These are phyloP conservation scores for Ichthyophthirius multifiliis DNA, from an alignment of 169 alveolate genomes.

Conservation along the genomic window DNA sequence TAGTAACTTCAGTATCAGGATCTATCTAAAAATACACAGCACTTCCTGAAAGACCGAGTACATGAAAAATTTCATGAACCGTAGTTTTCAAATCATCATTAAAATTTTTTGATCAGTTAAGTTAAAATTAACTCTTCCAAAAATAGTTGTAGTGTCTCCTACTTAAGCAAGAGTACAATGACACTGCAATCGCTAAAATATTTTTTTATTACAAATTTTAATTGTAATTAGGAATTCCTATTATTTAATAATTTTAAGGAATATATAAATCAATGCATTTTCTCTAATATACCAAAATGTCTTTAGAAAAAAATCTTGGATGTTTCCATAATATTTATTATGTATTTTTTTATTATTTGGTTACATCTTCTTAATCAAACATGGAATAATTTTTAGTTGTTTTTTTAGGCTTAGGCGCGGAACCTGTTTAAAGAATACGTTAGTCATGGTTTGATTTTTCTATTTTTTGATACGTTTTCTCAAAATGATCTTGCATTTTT, in stretches of 20 bases:
- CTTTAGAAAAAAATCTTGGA: no score
- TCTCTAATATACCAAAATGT: no score
- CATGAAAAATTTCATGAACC: neutral
- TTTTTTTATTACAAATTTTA: neutral
- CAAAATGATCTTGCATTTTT: no score
- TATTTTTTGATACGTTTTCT: no score
- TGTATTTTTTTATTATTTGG: no score
- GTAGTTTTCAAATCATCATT: neutral
- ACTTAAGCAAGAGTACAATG: neutral
- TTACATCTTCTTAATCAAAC: no score
- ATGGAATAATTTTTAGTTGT: no score
- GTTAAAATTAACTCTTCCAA: constrained; percentile 4
- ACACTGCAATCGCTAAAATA: neutral
- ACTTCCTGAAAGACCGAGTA: neutral
- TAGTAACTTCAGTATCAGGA: constrained; percentile 18
- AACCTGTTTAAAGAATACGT: no score
- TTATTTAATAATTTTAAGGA: neutral
- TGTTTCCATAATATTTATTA: no score
- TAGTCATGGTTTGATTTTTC: no score
- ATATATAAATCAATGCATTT: no score
- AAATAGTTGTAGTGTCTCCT: neutral
- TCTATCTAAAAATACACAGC: neutral
- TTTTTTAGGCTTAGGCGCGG: no score
- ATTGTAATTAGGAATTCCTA: neutral
- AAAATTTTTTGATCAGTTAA: neutral